Conservation (phyloP, 164 flowering plant species). For the Nelumbo lutea region DNA sequence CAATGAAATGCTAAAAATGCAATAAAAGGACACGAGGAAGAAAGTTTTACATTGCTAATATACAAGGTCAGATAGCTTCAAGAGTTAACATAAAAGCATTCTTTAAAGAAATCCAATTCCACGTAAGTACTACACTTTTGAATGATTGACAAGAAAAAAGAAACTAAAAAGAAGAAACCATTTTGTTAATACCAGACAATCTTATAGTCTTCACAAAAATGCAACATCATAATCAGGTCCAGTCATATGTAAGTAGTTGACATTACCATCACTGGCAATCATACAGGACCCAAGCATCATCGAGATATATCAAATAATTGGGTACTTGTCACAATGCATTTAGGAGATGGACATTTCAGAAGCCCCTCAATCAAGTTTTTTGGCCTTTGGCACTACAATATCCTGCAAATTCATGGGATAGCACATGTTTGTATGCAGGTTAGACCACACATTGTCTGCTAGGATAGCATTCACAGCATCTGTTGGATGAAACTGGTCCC, state of each 20-base stretch:
- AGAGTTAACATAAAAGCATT: no score
- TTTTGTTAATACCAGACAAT: no score
- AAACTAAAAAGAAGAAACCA: no score
- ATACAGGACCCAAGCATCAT: neutral
- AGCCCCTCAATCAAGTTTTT: constrained; percentile 8
- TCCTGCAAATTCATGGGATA: constrained; percentile 74
- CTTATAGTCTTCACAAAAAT: no score
- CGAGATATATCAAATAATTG: neutral
- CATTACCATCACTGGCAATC: neutral
- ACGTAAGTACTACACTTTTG: no score
- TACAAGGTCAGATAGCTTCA: no score
- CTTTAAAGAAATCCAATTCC: no score
- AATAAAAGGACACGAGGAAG: no score
- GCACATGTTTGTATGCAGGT: constrained; percentile 68
- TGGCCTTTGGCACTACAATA: constrained; percentile 32
- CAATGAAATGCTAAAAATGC: neutral
- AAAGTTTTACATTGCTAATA: no score
- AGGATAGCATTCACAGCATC: constrained; percentile 72
- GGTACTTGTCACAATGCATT: neutral
- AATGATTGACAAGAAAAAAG: no score
- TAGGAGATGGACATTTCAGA: neutral
- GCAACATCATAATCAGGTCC: no score
- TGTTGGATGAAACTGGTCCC: constrained; percentile 97
- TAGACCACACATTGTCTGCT: constrained; percentile 89
- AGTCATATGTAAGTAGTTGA: neutral